Evolutionary conservation across 106 monocot genomes (phyloP), one percentile per base, ranked within the genome.

Genomic region (Allium sativum): DNA sequence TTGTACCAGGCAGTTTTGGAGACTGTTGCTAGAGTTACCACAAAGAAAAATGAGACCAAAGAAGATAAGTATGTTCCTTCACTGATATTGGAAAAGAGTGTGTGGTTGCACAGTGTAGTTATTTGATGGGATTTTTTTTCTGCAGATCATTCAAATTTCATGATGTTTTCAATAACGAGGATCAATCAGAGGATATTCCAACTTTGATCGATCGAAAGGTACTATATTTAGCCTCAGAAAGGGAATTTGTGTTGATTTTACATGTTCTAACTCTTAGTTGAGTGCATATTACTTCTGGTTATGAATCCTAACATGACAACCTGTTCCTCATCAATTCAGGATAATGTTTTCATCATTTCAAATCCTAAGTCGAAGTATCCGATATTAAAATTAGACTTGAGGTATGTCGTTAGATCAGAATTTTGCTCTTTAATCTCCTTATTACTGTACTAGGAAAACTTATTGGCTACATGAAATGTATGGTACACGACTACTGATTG

Each of bases 281-380:
- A n/a, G 9, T 61, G 45, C 45, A 45, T 18, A 45, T 61, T 10
- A 61, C 61, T 19, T 61, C 7, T 61, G 44, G 17, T 10, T 18
- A 2, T 44, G 44, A 20, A 12, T 31, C 1, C 50, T 6, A 44
- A 45, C 17, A 18, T 53, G 15, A 17, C 40, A 45, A 54, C 21
- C 21, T 46, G 60, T 53, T 51, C 9, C 48, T 55, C 41, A 11
- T 43, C 2, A 40, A 59, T 65, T 74, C 53, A 93, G 92, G 92
- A 93, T 64, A 93, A 93, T 75, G 87, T 93, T 67, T 93, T 93
- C 42, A 88, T 93, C 16, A 93, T 93, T 72, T 93, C 92, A 69
- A 93, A 93, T 70, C 92, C 87, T 19, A 93, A 93, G 71, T 93
- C 92, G 65, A 93, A 84, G 56, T 93, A 87, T 82, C 92, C 92